Percentiles rank a stretch among this genome's conserved stretches.
Conservation (phyloP, 2,329 filamentous ascomycete genomes). For the Cladosporium sp. region DNA sequence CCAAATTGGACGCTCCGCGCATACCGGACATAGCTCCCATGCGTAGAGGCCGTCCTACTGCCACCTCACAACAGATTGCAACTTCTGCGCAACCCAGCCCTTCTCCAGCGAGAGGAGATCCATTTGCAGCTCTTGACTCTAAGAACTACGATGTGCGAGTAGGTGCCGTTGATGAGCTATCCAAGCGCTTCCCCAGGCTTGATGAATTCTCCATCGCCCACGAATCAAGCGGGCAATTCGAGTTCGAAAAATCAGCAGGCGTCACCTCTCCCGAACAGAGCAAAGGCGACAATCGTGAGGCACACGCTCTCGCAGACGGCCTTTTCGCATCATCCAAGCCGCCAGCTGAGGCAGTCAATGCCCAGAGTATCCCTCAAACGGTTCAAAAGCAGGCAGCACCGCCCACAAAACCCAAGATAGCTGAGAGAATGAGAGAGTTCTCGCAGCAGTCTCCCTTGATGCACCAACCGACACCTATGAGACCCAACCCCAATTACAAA, state of each 20-base stretch:
- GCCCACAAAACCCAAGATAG: constrained; percentile 22
- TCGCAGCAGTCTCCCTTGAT: constrained; percentile 30
- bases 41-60: constrained; percentile 77
- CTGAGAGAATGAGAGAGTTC: constrained; percentile 6
- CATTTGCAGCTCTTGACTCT: constrained; percentile 86
- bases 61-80: constrained; percentile 42
- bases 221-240: constrained; percentile 79
- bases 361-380: constrained; percentile 21
- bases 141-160: constrained; percentile 53
- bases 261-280: constrained; percentile 43
- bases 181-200: constrained; percentile 81
- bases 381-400: constrained; percentile 21
- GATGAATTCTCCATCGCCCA: constrained; percentile 92
- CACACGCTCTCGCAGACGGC: constrained; percentile 79
- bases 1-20: constrained; percentile 66
- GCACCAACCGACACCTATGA: constrained; percentile 51
- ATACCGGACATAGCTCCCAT: constrained; percentile 93
- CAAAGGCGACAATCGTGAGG: constrained; percentile 66
- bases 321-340: constrained; percentile 60
- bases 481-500: constrained; percentile 53
- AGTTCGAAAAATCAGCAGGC: constrained; percentile 56
- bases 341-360: constrained; percentile 21
- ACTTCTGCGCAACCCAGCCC: constrained; percentile 52
- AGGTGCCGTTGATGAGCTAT: constrained; percentile 73
- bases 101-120: constrained; percentile 67